Percentiles rank a stretch among this genome's conserved stretches.
Conservation (phyloP, 306 rosid genomes). For the Casuarina cunninghamiana region DNA sequence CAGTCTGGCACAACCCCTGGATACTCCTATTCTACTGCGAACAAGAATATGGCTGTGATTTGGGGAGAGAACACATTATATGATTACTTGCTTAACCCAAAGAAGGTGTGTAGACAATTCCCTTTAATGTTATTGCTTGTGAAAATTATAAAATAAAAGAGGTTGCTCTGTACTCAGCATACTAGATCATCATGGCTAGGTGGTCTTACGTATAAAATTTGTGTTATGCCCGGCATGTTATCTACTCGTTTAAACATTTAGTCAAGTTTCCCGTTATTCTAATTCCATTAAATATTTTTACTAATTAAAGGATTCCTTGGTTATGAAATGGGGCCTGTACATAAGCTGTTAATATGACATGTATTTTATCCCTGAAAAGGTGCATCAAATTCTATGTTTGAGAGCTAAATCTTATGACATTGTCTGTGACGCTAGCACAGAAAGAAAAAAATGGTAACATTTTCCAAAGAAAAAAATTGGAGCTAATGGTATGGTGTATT, state of each 20-base stretch:
- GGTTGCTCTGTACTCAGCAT: not conserved
- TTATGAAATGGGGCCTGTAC: not conserved
- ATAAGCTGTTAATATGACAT: not conserved
- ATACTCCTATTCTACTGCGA: constrained; percentile 86
- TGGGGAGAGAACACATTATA: constrained; percentile 89
- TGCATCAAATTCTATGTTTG: not conserved
- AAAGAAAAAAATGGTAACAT: not conserved
- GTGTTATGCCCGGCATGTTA: not conserved
- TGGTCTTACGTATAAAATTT: not conserved
- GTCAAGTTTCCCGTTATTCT: not conserved
- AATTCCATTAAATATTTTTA: not conserved
- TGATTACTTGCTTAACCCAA: constrained; percentile 88
- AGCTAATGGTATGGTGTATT: not conserved
- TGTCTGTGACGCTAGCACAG: not conserved
- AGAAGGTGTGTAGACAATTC: constrained; percentile 53
- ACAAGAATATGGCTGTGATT: constrained; percentile 84
- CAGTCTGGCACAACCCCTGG: constrained; percentile 91
- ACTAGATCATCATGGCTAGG: not conserved
- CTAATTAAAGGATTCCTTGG: not conserved
- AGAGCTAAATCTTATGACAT: not conserved
- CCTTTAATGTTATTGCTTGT: not conserved
- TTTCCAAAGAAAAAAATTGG: not conserved
- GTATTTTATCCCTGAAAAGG: not conserved
- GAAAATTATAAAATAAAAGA: not conserved
- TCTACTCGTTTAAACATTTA: not conserved